Evolutionary conservation across 2,329 filamentous ascomycete species (phyloP).

Genomic region (Capronia epimyces): DNA sequence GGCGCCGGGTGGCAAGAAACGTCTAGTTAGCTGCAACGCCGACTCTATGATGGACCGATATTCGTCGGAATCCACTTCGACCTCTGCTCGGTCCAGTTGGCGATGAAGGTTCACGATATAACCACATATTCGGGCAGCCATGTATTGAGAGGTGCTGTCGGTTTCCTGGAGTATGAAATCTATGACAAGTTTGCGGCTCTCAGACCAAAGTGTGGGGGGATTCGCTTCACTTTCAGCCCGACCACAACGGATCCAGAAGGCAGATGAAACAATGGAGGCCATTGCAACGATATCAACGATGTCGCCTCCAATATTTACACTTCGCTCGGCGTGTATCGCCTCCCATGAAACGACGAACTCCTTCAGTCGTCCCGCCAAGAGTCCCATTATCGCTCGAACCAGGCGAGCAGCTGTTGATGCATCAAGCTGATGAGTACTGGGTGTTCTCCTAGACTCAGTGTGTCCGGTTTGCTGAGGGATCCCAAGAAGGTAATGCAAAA

Average conservation of each 20-base stretch:
- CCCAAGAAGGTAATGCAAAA: slow-evolving; percentile 14
- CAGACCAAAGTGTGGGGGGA: slow-evolving; percentile 1
- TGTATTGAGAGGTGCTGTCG: slow-evolving; percentile 1
- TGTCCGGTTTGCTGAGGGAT: background rate
- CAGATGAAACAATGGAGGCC: slow-evolving; percentile 9
- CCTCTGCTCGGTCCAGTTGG: slow-evolving; percentile 3
- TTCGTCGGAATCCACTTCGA: background rate
- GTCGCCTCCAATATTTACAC: slow-evolving; percentile 46
- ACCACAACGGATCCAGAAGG: slow-evolving; percentile 8
- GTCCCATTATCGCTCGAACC: slow-evolving; percentile 40
- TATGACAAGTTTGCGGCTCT: slow-evolving; percentile 6
- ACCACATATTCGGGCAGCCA: slow-evolving; percentile 11
- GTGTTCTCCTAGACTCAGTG: background rate
- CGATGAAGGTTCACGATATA: slow-evolving; percentile 7
- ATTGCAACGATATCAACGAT: slow-evolving; percentile 30
- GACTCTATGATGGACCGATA: slow-evolving; percentile 14
- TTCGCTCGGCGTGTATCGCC: slow-evolving; percentile 38
- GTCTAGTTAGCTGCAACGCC: slow-evolving; percentile 8
- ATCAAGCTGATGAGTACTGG: slow-evolving; percentile 9
- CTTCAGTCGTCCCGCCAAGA: slow-evolving; percentile 44
- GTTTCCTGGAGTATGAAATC: slow-evolving; percentile 9
- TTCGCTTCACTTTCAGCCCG: background rate
- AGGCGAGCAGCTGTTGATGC: slow-evolving; percentile 24
- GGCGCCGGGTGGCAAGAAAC: background rate
- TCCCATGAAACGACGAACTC: slow-evolving; percentile 43